These are phyloP conservation scores for Smittium culicis DNA, from an alignment of 371 early-diverging fungal species.

Conservation along the genomic window DNA sequence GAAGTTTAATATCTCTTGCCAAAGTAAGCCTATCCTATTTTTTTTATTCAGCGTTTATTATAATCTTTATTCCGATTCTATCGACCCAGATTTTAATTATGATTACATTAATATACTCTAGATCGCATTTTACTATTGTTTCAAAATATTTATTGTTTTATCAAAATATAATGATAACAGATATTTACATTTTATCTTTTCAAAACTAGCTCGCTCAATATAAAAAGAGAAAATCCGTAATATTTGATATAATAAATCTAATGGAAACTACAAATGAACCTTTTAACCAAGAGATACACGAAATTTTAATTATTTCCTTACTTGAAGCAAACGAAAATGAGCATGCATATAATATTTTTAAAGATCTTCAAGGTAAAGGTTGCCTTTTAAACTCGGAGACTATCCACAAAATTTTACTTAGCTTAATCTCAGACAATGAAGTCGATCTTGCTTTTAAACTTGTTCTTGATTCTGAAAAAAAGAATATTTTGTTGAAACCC, in stretches of 20 bases:
- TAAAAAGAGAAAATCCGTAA: background rate
- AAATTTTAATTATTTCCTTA: background rate
- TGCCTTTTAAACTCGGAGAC: background rate
- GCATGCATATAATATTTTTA: background rate
- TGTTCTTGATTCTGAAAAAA: conserved; percentile 7
- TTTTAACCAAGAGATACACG: conserved; percentile 4
- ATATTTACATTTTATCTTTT: too few species aligned
- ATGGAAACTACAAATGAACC: background rate
- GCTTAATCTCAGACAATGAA: conserved; percentile 18
- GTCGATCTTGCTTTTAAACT: conserved; percentile 14
- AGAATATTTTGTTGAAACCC: conserved; percentile 8
- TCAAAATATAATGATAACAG: too few species aligned
- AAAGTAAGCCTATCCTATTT: too few species aligned
- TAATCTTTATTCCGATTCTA: too few species aligned
- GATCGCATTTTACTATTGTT: too few species aligned
- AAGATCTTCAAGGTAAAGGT: background rate
- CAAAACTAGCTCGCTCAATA: background rate
- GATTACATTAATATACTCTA: too few species aligned
- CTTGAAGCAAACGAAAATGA: background rate
- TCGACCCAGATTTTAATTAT: too few species aligned
- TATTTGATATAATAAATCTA: conserved; percentile 3
- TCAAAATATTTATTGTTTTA: too few species aligned
- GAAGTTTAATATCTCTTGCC: background rate
- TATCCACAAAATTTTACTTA: conserved; percentile 7
- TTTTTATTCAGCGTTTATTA: too few species aligned